phyloP scores from a whole-genome alignment of 495 filamentous ascomycete species.

The Chaetomium fimeti region DNA sequence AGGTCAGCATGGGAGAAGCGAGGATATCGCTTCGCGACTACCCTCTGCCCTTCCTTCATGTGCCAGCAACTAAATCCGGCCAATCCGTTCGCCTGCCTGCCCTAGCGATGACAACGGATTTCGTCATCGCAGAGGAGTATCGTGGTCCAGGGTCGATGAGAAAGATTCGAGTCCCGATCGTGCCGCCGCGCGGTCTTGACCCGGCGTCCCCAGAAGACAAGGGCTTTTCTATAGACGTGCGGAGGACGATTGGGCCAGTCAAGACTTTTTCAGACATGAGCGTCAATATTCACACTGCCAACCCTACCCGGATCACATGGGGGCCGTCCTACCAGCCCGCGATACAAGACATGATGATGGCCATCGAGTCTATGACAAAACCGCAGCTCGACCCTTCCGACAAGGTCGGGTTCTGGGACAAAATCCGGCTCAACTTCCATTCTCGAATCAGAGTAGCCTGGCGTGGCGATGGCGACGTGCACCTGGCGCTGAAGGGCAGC shows the following conservation, averaged over 20 bases:
- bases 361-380: conserved; percentile 95
- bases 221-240: conserved; percentile 79
- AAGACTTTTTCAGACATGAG: conserved; percentile 94
- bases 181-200: conserved; percentile 59
- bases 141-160: conserved; percentile 73
- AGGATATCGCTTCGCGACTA: conserved; percentile 86
- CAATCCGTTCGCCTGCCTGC: conserved; percentile 80
- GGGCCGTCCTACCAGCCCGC: conserved; percentile 95
- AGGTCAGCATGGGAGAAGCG: conserved; percentile 88
- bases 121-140: conserved; percentile 95
- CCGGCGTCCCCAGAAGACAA: conserved; percentile 48
- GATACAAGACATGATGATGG: conserved; percentile 99
- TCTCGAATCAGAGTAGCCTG: conserved; percentile 85
- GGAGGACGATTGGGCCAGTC: conserved; percentile 86
- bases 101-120: conserved; percentile 82
- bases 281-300: conserved; percentile 87
- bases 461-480: conserved; percentile 94
- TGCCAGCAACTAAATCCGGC: conserved; percentile 74
- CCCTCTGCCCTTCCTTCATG: conserved; percentile 85
- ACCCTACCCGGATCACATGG: conserved; percentile 93
- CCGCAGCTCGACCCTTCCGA: conserved; percentile 92
- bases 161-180: conserved; percentile 77
- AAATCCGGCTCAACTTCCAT: conserved; percentile 92
- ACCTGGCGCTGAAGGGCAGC: conserved; percentile 87
- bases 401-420: conserved; percentile 96